Evolutionary conservation across 352 stramenopile species (phyloP).

Genomic region (Globisporangium nodosum): DNA sequence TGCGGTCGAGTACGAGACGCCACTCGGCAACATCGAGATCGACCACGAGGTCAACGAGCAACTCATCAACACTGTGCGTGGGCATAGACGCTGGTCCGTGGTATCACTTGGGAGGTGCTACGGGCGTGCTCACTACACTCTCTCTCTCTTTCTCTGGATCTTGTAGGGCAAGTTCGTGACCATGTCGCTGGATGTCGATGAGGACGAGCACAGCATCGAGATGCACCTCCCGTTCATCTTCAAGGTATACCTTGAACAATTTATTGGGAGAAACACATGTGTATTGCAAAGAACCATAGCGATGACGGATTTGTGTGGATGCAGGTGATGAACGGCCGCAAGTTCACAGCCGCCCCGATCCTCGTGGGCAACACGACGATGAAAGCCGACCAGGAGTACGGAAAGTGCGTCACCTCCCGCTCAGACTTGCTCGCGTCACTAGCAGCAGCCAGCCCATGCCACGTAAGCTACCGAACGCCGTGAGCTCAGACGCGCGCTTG

Average conservation of each 20-base stretch:
- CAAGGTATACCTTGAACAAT: constrained; percentile 39
- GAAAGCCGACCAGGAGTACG: constrained; percentile 80
- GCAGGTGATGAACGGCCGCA: constrained; percentile 62
- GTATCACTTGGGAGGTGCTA: background rate
- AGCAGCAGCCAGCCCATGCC: background rate
- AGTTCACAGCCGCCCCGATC: constrained; percentile 91
- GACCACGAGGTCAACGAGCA: constrained; percentile 88
- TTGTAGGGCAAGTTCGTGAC: constrained; percentile 62
- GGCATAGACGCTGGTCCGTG: background rate
- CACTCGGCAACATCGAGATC: constrained; percentile 91
- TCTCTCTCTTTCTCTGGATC: background rate
- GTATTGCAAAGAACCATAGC: no score
- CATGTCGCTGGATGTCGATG: constrained; percentile 87
- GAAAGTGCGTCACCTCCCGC: constrained; percentile 38
- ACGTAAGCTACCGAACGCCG: no score
- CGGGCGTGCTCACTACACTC: no score
- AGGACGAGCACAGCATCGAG: constrained; percentile 96
- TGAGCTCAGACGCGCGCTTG: background rate
- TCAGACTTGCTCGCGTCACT: background rate
- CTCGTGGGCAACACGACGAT: constrained; percentile 93
- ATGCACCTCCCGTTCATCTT: constrained; percentile 96
- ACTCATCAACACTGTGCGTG: constrained; percentile 72
- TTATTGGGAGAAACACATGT: no score
- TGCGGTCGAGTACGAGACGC: constrained; percentile 89
- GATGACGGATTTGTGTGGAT: no score